Evolutionary conservation across 2,329 filamentous ascomycete genomes (phyloP), one percentile per base, ranked within the genome.

Genomic region (Talaromyces sp.): DNA sequence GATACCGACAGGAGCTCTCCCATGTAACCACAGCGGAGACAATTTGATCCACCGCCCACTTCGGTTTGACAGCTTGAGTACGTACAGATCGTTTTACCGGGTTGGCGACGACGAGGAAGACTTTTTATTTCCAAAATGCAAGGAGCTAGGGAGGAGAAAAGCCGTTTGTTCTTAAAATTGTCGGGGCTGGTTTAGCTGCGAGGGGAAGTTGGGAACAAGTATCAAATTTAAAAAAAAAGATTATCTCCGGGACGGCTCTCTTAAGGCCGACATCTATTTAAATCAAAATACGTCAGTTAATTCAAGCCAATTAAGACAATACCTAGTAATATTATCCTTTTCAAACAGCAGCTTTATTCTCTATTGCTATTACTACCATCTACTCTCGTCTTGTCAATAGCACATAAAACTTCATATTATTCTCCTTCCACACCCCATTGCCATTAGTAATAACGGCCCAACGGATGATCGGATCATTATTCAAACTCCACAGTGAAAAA

Each of bases 61-160:
- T 51, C 16, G 56, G 28, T 42, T 51, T 58, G 27, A 23, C 14
- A 23, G 33, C 36, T 12, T 58, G 33, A 16, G 4, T 28, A 31
- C 58, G 34, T 60, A 33, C 30, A 27, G 4, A 42, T 14, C 59
- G 51, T 34, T 56, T 56, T 61, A 61, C 53, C 28, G 53, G 59
- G 59, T 61, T 56, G 59, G 59, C 9, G 59, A 61, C 59, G 59
- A 61, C 27, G 50, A 55, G n/a, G 18, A 27, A 16, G 34, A 47
- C 14, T n/a, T 30, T 40, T 47, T 27, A 23, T 27, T 47, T 27
- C 10, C n/a, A 27, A 53, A 31, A 53, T 27, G 50, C 28, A 53
- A 53, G 50, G 50, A 53, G 44, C 10, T 9, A 5, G 10, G 23
- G 44, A 9, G 23, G 23, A 23, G 23, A 23, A 23, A 23, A 23